Evolutionary conservation across 2,329 filamentous ascomycete species (phyloP).

Genomic region (Colletotrichum spaethianum): DNA sequence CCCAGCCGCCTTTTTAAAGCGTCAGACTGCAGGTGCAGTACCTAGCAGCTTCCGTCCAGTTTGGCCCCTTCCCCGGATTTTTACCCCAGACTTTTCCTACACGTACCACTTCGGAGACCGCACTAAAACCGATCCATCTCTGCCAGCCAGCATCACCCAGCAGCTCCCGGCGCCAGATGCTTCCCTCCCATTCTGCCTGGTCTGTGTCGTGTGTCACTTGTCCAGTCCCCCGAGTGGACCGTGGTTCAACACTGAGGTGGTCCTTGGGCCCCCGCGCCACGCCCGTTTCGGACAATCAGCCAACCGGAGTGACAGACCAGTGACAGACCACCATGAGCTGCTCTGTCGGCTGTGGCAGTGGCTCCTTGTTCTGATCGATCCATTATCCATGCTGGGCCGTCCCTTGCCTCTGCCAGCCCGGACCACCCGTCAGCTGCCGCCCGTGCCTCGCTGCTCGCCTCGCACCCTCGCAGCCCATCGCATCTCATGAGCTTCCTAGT

Average conservation of each 20-base stretch:
- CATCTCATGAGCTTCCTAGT: constrained; percentile 32
- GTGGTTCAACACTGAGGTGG: background rate
- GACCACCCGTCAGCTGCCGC: constrained; percentile 28
- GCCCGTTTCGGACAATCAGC: constrained; percentile 35
- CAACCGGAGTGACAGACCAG: constrained; percentile 16
- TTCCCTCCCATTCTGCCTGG: background rate
- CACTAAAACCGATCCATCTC: constrained; percentile 34
- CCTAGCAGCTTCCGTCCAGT: background rate
- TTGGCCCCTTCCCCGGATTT: constrained; percentile 39
- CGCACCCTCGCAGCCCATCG: background rate
- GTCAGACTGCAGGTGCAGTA: constrained; percentile 10
- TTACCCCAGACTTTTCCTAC: constrained; percentile 34
- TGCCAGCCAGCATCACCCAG: background rate
- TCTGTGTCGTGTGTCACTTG: background rate
- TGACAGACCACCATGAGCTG: constrained; percentile 15
- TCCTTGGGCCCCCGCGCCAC: background rate
- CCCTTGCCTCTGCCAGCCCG: background rate
- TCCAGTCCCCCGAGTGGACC: background rate
- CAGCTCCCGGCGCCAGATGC: too few species aligned
- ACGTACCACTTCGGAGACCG: constrained; percentile 21
- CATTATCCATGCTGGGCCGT: too few species aligned
- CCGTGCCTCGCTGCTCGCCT: constrained; percentile 15
- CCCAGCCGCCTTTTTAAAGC: background rate
- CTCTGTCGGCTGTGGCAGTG: constrained; percentile 1
- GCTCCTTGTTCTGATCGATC: background rate